Percentiles rank a stretch among this genome's conserved stretches.
phyloP scores from a whole-genome alignment of 768 basidiomycete species.

The Termitomyces sp. region DNA sequence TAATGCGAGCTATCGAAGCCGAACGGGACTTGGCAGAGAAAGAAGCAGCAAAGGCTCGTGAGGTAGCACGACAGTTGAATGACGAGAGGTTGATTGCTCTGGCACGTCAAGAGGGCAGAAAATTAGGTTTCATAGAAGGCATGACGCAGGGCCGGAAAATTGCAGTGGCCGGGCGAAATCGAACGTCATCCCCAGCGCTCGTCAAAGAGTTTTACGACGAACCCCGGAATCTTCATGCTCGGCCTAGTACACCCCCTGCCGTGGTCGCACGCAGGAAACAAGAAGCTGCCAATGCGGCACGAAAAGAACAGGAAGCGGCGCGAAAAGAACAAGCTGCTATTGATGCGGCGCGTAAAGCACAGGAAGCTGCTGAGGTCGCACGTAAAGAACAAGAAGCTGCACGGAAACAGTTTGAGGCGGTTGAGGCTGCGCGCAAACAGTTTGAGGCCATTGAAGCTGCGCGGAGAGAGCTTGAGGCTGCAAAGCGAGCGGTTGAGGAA shows the following conservation, averaged over 20 bases:
- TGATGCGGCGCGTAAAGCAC: background rate
- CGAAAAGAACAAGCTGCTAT: background rate
- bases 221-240: background rate
- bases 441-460: background rate
- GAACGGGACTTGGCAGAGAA: conserved; percentile 28
- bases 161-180: conserved; percentile 2
- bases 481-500: conserved; percentile 2
- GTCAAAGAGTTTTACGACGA: conserved; percentile 10
- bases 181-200: conserved; percentile 10
- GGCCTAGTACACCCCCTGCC: background rate
- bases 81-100: conserved; percentile 43
- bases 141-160: conserved; percentile 39
- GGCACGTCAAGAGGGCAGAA: conserved; percentile 54
- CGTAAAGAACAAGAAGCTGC: background rate
- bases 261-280: background rate
- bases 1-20: conserved; percentile 20
- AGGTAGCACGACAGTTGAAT: conserved; percentile 48
- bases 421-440: background rate
- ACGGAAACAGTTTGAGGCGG: background rate
- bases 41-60: conserved; percentile 34
- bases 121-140: conserved; percentile 39
- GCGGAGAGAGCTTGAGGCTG: background rate
- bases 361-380: background rate
- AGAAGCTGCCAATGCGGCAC: background rate
- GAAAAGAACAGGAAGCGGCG: background rate